phyloP scores from a whole-genome alignment of 192 early-diverging fungal species.

The Umbelopsis sp. region DNA sequence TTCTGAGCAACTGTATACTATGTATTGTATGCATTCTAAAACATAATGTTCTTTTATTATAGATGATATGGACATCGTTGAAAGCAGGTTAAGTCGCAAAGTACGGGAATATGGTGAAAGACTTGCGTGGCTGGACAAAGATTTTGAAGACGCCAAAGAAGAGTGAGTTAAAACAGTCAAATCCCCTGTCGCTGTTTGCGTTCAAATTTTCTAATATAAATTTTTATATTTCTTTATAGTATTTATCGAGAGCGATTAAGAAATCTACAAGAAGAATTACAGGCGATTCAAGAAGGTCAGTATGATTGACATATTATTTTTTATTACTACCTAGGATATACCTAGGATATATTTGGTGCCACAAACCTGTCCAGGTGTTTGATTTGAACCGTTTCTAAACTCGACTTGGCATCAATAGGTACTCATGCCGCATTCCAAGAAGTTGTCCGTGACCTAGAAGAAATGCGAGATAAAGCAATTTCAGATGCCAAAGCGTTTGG shows the following conservation, averaged over 20 bases:
- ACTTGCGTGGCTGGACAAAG: constrained; percentile 5
- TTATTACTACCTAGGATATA: neutral
- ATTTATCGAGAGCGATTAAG: constrained; percentile 31
- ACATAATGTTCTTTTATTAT: neutral
- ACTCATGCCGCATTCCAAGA: constrained; percentile 29
- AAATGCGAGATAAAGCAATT: constrained; percentile 25
- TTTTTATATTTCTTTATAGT: constrained; percentile 14
- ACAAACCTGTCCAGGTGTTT: neutral
- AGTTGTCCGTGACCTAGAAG: constrained; percentile 23
- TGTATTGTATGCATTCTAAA: neutral
- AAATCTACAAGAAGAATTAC: constrained; percentile 30
- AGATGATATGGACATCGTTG: constrained; percentile 11
- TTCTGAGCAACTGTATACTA: neutral
- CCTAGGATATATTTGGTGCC: neutral
- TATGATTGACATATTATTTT: neutral
- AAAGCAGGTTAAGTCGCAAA: constrained; percentile 7
- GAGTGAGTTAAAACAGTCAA: neutral
- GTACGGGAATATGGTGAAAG: constrained; percentile 13
- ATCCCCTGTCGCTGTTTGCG: neutral
- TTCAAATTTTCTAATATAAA: neutral
- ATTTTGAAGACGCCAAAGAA: constrained; percentile 19
- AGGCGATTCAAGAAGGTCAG: constrained; percentile 33
- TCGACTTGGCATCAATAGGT: constrained; percentile 10
- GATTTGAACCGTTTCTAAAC: neutral
- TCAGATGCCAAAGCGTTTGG: constrained; percentile 24